Conservation (phyloP, 768 basidiomycete species). For the Tephrocybe sp. region DNA sequence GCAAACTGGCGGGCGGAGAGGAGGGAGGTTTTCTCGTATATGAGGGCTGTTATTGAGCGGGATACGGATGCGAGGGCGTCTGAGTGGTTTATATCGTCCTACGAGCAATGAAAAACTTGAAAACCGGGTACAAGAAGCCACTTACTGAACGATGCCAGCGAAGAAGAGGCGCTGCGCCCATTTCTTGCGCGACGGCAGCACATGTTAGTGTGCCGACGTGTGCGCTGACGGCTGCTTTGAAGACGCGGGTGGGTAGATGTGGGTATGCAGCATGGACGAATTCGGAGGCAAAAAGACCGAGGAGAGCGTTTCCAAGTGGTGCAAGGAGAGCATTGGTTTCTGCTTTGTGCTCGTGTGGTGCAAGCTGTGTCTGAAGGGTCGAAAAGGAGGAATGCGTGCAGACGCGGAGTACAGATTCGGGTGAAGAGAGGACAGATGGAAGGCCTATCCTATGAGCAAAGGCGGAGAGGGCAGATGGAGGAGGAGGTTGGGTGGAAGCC, state of each 20-base stretch:
- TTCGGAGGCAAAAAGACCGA: slow-evolving; percentile 90
- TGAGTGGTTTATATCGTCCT: slow-evolving; percentile 67
- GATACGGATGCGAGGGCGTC: slow-evolving; percentile 89
- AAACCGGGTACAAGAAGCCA: slow-evolving; percentile 11
- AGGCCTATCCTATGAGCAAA: slow-evolving; percentile 79
- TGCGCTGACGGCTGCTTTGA: slow-evolving; percentile 89
- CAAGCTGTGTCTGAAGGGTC: slow-evolving; percentile 50
- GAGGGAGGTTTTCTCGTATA: slow-evolving; percentile 87
- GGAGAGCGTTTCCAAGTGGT: slow-evolving; percentile 77
- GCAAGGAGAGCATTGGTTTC: slow-evolving; percentile 75
- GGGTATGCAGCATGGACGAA: slow-evolving; percentile 79
- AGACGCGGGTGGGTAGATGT: slow-evolving; percentile 85
- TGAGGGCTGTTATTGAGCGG: slow-evolving; percentile 80
- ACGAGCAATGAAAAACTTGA: slow-evolving; percentile 1
- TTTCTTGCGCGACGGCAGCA: slow-evolving; percentile 80
- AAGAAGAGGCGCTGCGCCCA: slow-evolving; percentile 73
- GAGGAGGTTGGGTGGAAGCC: slow-evolving; percentile 70
- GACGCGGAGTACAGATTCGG: slow-evolving; percentile 62
- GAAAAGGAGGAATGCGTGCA: slow-evolving; percentile 79
- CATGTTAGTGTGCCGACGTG: slow-evolving; percentile 87
- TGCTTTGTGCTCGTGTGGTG: slow-evolving; percentile 52
- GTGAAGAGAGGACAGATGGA: slow-evolving; percentile 47
- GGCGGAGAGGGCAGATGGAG: slow-evolving; percentile 66
- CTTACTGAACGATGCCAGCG: slow-evolving; percentile 80
- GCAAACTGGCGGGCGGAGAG: slow-evolving; percentile 84